A percentile compares a stretch with the other conserved stretches of the same genome.
Conservation (phyloP, 2,329 filamentous ascomycete genomes). For the Cordyceps cicadae region DNA sequence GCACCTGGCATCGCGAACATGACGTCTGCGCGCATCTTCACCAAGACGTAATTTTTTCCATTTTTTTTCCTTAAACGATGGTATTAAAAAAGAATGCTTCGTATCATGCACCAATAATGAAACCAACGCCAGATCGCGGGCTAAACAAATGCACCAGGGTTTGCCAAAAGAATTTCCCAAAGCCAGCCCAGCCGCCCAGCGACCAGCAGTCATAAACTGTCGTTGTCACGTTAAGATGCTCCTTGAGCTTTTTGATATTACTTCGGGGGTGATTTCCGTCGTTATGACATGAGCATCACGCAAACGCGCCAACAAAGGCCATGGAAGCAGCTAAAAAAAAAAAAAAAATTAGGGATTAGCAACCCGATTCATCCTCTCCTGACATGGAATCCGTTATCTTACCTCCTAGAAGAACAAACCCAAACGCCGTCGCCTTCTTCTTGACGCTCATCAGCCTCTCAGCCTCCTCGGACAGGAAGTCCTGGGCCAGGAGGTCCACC, state of each 20-base stretch:
- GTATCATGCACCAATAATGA: neutral
- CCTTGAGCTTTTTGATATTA: neutral
- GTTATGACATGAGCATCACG: constrained; percentile 18
- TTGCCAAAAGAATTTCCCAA: neutral
- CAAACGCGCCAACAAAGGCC: constrained; percentile 40
- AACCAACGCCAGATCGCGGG: neutral
- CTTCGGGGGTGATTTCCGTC: neutral
- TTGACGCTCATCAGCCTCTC: constrained; percentile 40
- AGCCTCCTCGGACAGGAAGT: constrained; percentile 54
- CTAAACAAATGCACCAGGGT: neutral
- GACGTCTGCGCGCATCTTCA: neutral
- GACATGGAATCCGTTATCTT: constrained; percentile 13
- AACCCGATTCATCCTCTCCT: neutral
- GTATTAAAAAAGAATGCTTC: neutral
- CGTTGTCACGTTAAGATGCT: neutral
- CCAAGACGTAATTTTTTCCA: neutral
- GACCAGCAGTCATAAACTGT: neutral
- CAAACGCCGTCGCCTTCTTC: constrained; percentile 46
- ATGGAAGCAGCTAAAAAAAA: constrained; percentile 32
- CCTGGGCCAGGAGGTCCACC: constrained; percentile 56
- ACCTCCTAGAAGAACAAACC: constrained; percentile 44
- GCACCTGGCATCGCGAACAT: too few relatives aligned
- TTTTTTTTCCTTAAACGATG: neutral
- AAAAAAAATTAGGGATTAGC: too few relatives aligned
- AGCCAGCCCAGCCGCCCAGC: neutral